Evolutionary conservation across 495 filamentous ascomycete species (phyloP), one percentile per base, ranked within the genome.

Genomic region (Xylaria curta): DNA sequence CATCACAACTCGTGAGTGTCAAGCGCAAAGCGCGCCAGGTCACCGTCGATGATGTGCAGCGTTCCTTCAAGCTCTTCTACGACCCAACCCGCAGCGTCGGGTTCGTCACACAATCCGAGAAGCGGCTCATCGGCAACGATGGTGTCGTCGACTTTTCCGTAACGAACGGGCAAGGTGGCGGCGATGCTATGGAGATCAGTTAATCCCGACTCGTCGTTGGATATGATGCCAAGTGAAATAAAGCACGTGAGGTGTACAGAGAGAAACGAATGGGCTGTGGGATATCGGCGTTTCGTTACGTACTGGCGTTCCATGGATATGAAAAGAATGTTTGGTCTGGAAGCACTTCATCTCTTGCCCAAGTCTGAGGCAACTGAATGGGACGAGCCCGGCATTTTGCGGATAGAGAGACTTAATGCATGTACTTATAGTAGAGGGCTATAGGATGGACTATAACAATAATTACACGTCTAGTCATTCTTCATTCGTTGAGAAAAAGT

Each of bases 51-150:
- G 97, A 99, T 79, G 95, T 99, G 36, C 92, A 97, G 84, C 88
- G 94, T 66, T 95, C 93, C 83, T 99, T 94, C 85, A 87, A 88
- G 74, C 87, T 99, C 56, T 99, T 99, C 84, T 97, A 93, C 80
- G 96, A 98, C 78, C 91, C 94, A 0, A 83, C 83, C 54, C 85
- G 97, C 71, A 97, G 94, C 78, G 93, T 97, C 76, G 91, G 92
- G 78, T 98, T 98, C 76, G 92, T 99, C 40, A 83, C 86, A 59
- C 90, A 97, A 72, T 97, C 91, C 74, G 96, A 98, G 85, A 94
- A 95, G 84, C 89, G 93, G 44, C 93, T 99, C 44, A 97, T 99
- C 80, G 92, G 94, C 46, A 91, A 97, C 28, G 89, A 92, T 75
- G 95, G 95, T 13, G 85, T 79, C 28, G 95, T 97, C 38, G 91